A percentile compares a stretch with the other conserved stretches of the same genome.
These are phyloP conservation scores for Hypoxylon perforatum DNA, from an alignment of 495 filamentous ascomycete species.

Conservation along the genomic window DNA sequence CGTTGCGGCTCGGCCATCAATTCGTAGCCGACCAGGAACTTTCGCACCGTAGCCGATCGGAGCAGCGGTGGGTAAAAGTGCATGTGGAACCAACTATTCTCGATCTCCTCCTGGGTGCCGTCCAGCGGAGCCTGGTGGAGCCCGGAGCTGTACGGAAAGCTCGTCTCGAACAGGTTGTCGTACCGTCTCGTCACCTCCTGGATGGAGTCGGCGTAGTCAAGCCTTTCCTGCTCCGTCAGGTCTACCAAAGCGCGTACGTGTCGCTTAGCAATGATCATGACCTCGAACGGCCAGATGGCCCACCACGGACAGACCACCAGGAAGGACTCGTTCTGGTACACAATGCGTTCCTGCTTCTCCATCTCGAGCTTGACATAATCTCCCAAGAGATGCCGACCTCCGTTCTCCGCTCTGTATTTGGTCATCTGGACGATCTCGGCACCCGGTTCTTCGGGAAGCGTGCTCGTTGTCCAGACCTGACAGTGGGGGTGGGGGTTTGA, in stretches of 20 bases:
- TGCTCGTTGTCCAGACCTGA: constrained; percentile 93
- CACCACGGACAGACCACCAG: constrained; percentile 94
- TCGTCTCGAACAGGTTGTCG: constrained; percentile 96
- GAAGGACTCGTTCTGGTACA: constrained; percentile 86
- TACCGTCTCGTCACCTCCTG: constrained; percentile 89
- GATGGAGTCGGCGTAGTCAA: constrained; percentile 81
- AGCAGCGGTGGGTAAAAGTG: constrained; percentile 97
- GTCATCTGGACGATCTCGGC: constrained; percentile 80
- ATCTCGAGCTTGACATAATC: constrained; percentile 90
- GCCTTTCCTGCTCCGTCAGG: constrained; percentile 72
- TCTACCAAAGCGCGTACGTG: constrained; percentile 87
- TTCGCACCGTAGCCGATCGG: constrained; percentile 90
- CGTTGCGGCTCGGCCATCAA: constrained; percentile 96
- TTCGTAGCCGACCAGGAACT: constrained; percentile 96
- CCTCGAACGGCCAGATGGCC: constrained; percentile 97
- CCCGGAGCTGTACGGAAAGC: constrained; percentile 91
- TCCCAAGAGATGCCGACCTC: constrained; percentile 76
- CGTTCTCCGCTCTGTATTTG: constrained; percentile 78
- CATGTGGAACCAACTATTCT: constrained; percentile 90
- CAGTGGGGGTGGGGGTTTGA: constrained; percentile 98
- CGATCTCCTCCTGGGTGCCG: constrained; percentile 84
- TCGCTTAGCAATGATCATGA: constrained; percentile 85
- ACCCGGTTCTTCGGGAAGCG: constrained; percentile 86
- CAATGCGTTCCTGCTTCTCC: constrained; percentile 82
- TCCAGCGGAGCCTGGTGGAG: constrained; percentile 94